A percentile compares a stretch with the other conserved stretches of the same genome.
Evolutionary conservation across 176 grass and related monocot species (phyloP).

Genomic region (Coix lacrymajobi): DNA sequence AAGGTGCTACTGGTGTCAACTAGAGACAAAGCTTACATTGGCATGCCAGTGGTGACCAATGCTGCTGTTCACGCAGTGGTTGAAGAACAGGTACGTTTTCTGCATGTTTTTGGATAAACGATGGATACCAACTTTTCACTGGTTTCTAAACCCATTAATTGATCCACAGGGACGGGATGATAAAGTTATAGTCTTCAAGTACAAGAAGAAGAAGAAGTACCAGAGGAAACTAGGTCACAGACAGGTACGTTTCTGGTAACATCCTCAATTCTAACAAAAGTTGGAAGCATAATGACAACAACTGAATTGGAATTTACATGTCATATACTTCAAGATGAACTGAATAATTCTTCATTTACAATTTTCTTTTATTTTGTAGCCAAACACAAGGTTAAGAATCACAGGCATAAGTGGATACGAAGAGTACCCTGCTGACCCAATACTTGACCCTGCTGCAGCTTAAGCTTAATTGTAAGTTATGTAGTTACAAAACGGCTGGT

Average conservation of each 20-base stretch:
- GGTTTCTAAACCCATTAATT: slow-evolving; percentile 25
- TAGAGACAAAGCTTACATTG: slow-evolving; percentile 83
- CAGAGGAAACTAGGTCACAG: slow-evolving; percentile 77
- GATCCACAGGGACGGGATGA: slow-evolving; percentile 57
- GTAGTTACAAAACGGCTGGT: slow-evolving; percentile 43
- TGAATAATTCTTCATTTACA: background rate
- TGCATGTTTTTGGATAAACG: background rate
- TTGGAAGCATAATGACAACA: background rate
- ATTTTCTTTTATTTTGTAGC: slow-evolving; percentile 46
- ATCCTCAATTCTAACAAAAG: background rate
- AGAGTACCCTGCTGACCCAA: slow-evolving; percentile 69
- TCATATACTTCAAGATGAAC: background rate
- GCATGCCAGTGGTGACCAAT: slow-evolving; percentile 96
- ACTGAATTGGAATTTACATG: background rate
- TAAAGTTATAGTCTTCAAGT: slow-evolving; percentile 91
- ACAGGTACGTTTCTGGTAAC: slow-evolving; percentile 49
- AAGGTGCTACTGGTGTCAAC: slow-evolving; percentile 92
- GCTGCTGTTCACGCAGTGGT: slow-evolving; percentile 92
- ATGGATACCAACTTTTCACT: background rate
- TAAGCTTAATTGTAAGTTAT: slow-evolving; percentile 38
- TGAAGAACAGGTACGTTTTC: slow-evolving; percentile 57
- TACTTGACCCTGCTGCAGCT: slow-evolving; percentile 43
- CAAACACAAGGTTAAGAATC: slow-evolving; percentile 77
- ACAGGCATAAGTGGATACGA: slow-evolving; percentile 89
- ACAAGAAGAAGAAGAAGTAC: slow-evolving; percentile 98